phyloP scores from a whole-genome alignment of 305 asterid genomes.

The Solanum chacoense region DNA sequence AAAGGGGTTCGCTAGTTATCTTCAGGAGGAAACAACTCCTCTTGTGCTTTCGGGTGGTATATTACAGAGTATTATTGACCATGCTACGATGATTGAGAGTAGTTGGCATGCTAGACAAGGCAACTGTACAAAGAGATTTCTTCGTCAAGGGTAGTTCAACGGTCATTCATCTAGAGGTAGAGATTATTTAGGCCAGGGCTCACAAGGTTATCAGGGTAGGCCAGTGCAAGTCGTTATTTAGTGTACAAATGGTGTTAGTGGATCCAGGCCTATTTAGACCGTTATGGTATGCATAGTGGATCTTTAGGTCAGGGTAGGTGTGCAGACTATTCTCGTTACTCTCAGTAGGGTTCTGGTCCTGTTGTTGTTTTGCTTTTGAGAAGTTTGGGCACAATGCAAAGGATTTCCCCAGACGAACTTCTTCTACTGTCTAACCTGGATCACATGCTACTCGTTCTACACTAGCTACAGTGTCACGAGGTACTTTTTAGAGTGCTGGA shows the following conservation, averaged over 20 bases:
- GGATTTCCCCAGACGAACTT: neutral
- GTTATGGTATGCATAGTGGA: neutral
- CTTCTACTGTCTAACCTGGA: neutral
- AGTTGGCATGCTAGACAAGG: neutral
- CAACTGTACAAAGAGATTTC: too few relatives aligned
- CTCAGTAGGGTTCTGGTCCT: neutral
- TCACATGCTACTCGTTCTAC: neutral
- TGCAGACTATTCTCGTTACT: neutral
- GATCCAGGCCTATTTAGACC: neutral
- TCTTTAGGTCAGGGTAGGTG: too few relatives aligned
- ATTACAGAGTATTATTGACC: neutral
- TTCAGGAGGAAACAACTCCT: neutral
- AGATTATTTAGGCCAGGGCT: too few relatives aligned
- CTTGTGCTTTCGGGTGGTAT: neutral
- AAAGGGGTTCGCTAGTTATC: neutral
- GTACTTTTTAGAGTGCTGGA: neutral
- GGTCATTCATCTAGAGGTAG: neutral
- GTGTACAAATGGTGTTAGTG: neutral
- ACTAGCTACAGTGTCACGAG: neutral
- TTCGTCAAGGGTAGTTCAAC: neutral
- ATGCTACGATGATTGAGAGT: neutral
- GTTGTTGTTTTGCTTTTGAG: neutral
- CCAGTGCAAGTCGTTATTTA: neutral
- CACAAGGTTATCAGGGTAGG: neutral
- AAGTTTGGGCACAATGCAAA: neutral